Evolutionary conservation across 2,329 filamentous ascomycete species (phyloP).

Genomic region (Sporothrix curviconia): DNA sequence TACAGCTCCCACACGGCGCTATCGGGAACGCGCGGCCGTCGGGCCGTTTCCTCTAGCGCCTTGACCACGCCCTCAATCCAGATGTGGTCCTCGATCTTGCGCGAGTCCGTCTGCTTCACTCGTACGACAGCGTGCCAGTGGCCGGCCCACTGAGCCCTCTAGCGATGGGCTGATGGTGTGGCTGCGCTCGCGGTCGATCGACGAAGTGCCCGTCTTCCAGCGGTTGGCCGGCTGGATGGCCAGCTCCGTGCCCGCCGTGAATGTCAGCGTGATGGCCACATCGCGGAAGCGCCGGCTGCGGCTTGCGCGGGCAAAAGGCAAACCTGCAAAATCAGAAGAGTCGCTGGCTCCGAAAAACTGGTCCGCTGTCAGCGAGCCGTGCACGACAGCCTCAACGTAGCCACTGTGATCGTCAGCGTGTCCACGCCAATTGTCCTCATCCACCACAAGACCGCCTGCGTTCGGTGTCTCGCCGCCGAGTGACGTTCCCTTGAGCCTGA

Average conservation of each 20-base stretch:
- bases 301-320: conserved; percentile 3
- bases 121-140: background rate
- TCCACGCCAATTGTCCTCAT: background rate
- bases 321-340: conserved; percentile 6
- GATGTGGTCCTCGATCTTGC: conserved; percentile 5
- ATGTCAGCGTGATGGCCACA: background rate
- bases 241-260: conserved; percentile 4
- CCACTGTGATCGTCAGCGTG: conserved; percentile 4
- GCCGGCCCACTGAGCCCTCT: background rate
- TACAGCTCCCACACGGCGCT: conserved; percentile 2
- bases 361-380: background rate
- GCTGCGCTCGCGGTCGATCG: conserved; percentile 5
- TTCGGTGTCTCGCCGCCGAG: conserved; percentile 3
- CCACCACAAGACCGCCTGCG: background rate
- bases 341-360: background rate
- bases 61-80: conserved; percentile 2
- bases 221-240: background rate
- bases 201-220: conserved; percentile 2
- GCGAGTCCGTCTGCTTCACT: conserved; percentile 5
- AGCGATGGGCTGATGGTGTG: conserved; percentile 7
- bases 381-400: background rate
- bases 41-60: conserved; percentile 7
- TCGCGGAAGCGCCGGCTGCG: conserved; percentile 7
- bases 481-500: background rate
- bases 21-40: background rate